Conservation (phyloP, 768 basidiomycete genomes). For the Boletellus emodensis region DNA sequence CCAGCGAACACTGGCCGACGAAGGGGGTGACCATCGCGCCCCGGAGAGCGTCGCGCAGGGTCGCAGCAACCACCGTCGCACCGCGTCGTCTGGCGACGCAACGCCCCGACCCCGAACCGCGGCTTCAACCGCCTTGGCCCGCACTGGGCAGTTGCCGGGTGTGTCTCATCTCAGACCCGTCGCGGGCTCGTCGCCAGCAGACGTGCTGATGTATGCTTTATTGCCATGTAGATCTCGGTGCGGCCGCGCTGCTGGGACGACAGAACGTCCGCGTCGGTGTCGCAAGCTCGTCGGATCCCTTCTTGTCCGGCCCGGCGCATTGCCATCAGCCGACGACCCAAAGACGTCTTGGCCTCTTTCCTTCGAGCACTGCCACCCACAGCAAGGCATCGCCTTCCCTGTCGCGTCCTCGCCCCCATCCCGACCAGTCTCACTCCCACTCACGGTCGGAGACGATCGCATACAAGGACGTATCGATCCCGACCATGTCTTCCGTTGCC, state of each 20-base stretch:
- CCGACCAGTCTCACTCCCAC: conserved; percentile 35
- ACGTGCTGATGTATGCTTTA: too few species aligned
- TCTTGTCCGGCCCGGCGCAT: conserved; percentile 8
- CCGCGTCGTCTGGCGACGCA: conserved; percentile 45
- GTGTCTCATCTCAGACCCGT: conserved; percentile 7
- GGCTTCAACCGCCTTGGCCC: conserved; percentile 21
- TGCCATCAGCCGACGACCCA: conserved; percentile 34
- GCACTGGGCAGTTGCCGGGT: conserved; percentile 16
- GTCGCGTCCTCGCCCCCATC: conserved; percentile 26
- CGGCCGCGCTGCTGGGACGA: conserved; percentile 2
- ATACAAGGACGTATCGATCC: conserved; percentile 10
- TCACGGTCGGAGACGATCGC: conserved; percentile 35
- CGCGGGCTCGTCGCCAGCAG: neutral
- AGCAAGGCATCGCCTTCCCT: conserved; percentile 26
- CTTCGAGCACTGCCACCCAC: conserved; percentile 38
- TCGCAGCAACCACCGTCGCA: conserved; percentile 24
- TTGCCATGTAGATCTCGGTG: conserved; percentile 10
- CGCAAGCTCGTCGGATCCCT: conserved; percentile 10
- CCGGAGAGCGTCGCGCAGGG: conserved; percentile 6
- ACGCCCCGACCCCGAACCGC: conserved; percentile 47
- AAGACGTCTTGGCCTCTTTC: conserved; percentile 27
- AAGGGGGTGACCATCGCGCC: neutral
- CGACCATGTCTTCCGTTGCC: conserved; percentile 27
- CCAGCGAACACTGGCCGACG: conserved; percentile 3
- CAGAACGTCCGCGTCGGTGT: conserved; percentile 10